phyloP scores from a whole-genome alignment of 192 early-diverging fungal genomes.

The Coemansia sp. region DNA sequence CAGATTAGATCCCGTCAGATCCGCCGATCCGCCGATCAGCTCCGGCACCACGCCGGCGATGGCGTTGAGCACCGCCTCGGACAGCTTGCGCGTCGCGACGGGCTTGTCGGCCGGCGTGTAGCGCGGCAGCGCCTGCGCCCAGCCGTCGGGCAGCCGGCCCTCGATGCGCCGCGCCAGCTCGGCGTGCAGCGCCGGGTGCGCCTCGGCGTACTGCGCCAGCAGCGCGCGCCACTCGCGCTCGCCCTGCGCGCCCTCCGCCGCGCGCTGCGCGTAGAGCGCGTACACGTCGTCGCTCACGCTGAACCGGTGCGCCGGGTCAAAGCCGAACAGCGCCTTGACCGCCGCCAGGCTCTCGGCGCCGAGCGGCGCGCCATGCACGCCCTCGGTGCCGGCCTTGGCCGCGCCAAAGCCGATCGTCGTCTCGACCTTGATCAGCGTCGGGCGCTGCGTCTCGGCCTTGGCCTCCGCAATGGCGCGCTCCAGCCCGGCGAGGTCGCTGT shows the following conservation, averaged over 20 bases:
- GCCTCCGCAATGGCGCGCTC: constrained; percentile 78
- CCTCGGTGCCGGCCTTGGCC: constrained; percentile 83
- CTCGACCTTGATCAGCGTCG: constrained; percentile 84
- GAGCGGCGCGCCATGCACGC: constrained; percentile 90
- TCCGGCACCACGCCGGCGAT: constrained; percentile 82
- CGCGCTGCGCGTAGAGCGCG: constrained; percentile 56
- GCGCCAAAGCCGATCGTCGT: constrained; percentile 97
- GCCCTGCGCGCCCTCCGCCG: constrained; percentile 62
- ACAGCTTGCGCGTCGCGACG: constrained; percentile 87
- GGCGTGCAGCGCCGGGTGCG: constrained; percentile 69
- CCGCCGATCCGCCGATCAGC: constrained; percentile 93
- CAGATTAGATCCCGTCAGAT: constrained; percentile 95
- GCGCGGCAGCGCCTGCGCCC: constrained; percentile 71
- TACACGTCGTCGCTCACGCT: constrained; percentile 70
- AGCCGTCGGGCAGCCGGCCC: constrained; percentile 74
- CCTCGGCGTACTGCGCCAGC: constrained; percentile 67
- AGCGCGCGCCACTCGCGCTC: constrained; percentile 80
- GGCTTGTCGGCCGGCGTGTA: constrained; percentile 84
- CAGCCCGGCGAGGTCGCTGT: constrained; percentile 74
- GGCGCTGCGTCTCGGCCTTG: constrained; percentile 78
- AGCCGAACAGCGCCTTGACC: constrained; percentile 83
- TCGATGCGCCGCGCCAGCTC: constrained; percentile 79
- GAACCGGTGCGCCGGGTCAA: constrained; percentile 77
- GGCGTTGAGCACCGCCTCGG: constrained; percentile 82
- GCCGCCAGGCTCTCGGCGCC: constrained; percentile 77